These are phyloP conservation scores for Manihot esculenta DNA, from an alignment of 441 rosid species.

Conservation along the genomic window DNA sequence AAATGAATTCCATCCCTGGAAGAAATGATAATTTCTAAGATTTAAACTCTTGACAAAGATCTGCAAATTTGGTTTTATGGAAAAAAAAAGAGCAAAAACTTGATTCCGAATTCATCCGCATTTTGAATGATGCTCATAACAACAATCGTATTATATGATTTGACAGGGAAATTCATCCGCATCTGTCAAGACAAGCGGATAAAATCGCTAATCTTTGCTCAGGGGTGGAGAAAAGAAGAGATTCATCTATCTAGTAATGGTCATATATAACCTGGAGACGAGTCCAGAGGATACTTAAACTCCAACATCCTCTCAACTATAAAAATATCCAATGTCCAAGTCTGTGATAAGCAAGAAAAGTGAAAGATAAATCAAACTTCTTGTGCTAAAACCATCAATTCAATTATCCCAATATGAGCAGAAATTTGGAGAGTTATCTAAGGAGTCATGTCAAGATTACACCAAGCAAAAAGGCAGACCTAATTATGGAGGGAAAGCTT, in stretches of 20 bases:
- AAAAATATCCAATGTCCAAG: background rate
- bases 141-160: background rate
- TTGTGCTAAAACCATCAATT: background rate
- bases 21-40: background rate
- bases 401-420: background rate
- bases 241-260: background rate
- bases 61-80: background rate
- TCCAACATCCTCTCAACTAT: constrained; percentile 3
- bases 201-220: background rate
- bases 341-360: background rate
- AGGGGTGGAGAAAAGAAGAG: background rate
- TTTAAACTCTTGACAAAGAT: background rate
- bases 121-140: background rate
- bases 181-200: background rate
- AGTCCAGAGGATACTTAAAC: background rate
- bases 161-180: background rate
- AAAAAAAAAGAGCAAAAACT: background rate
- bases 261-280: background rate
- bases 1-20: constrained; percentile 87
- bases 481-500: background rate
- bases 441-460: background rate
- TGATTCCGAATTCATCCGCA: background rate
- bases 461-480: background rate
- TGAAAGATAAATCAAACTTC: background rate
- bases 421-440: background rate